A percentile compares a stretch with the other conserved stretches of the same genome.
These are phyloP conservation scores for Cordyceps pruinosa DNA, from an alignment of 2,329 filamentous ascomycete genomes.

Conservation along the genomic window DNA sequence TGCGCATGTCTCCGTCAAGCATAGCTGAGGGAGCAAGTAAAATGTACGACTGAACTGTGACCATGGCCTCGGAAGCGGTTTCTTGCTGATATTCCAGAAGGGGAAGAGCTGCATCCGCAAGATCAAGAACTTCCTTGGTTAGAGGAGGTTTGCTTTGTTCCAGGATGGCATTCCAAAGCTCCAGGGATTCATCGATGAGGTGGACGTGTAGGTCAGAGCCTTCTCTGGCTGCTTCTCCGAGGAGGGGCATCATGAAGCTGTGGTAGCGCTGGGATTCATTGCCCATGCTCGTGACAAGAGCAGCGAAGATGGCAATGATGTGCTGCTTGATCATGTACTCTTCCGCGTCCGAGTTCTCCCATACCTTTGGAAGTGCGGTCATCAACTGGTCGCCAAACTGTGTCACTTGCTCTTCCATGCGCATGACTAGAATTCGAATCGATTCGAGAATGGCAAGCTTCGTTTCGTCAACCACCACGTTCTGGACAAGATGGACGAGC, in stretches of 20 bases:
- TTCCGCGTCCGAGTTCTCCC: slow-evolving; percentile 72
- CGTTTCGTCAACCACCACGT: slow-evolving; percentile 76
- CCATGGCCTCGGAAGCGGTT: slow-evolving; percentile 53
- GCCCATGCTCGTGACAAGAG: slow-evolving; percentile 81
- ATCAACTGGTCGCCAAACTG: slow-evolving; percentile 75
- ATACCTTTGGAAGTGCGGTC: slow-evolving; percentile 69
- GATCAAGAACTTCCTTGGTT: slow-evolving; percentile 52
- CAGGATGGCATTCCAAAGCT: slow-evolving; percentile 76
- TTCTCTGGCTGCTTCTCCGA: slow-evolving; percentile 71
- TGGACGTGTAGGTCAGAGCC: slow-evolving; percentile 71
- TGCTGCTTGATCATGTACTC: slow-evolving; percentile 92
- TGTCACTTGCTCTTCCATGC: slow-evolving; percentile 67
- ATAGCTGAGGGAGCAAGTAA: slow-evolving; percentile 62
- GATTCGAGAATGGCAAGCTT: slow-evolving; percentile 88
- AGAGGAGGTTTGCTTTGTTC: slow-evolving; percentile 57
- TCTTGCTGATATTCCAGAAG: slow-evolving; percentile 61
- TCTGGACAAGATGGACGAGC: slow-evolving; percentile 70
- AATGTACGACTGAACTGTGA: slow-evolving; percentile 64
- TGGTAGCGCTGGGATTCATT: slow-evolving; percentile 73
- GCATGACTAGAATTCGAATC: slow-evolving; percentile 69
- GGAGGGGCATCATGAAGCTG: slow-evolving; percentile 70
- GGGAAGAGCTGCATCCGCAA: slow-evolving; percentile 58
- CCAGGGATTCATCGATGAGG: slow-evolving; percentile 83
- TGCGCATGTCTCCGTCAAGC: slow-evolving; percentile 49
- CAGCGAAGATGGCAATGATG: slow-evolving; percentile 77